phyloP scores from a whole-genome alignment of 2,329 filamentous ascomycete species.

The Pleochaeta shiraiana region DNA sequence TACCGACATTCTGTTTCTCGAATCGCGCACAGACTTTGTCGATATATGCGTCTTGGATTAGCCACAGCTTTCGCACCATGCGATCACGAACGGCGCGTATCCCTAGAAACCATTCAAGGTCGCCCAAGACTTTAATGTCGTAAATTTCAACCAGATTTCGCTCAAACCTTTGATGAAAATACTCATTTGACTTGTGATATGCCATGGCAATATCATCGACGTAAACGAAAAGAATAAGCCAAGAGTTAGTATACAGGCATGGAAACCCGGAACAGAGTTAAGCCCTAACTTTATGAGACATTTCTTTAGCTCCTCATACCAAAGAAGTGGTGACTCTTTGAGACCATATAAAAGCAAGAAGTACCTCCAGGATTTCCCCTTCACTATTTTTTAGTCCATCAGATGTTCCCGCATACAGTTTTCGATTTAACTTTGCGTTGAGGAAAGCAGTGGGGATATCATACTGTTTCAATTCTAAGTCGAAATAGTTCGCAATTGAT shows the following conservation, averaged over 20 bases:
- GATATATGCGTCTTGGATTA: background rate
- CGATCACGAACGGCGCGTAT: background rate
- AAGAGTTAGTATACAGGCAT: background rate
- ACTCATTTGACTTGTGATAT: background rate
- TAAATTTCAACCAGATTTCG: background rate
- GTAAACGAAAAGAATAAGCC: background rate
- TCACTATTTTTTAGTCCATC: background rate
- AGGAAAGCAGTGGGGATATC: background rate
- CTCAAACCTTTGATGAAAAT: background rate
- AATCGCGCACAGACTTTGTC: background rate
- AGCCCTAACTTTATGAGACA: background rate
- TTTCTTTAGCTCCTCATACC: background rate
- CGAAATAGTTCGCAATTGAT: background rate
- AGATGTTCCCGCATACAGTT: background rate
- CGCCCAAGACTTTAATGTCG: background rate
- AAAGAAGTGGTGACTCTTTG: background rate
- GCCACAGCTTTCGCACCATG: background rate
- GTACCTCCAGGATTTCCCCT: background rate
- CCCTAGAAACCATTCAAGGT: background rate
- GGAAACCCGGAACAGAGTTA: background rate
- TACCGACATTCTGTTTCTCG: background rate
- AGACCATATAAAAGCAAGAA: background rate
- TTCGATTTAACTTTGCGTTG: background rate
- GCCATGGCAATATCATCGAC: background rate
- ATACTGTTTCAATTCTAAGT: background rate